Evolutionary conservation across 2,329 filamentous ascomycete genomes (phyloP).

Genomic region (Paradendryphiella salina): DNA sequence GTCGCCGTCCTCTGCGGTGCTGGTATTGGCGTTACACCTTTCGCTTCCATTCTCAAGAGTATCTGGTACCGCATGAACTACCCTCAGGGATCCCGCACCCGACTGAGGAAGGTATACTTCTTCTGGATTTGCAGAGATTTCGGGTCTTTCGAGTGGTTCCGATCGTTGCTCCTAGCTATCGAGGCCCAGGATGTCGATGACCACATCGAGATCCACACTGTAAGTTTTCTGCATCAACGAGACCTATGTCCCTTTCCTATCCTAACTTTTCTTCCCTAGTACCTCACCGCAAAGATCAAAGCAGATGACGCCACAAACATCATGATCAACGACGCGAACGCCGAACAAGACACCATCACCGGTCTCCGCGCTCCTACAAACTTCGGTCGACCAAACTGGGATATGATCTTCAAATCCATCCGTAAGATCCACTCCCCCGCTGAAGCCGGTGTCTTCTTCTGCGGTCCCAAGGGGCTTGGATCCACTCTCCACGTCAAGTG

Average conservation of each 20-base stretch:
- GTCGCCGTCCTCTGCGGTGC: slow-evolving; percentile 56
- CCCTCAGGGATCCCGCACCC: slow-evolving; percentile 71
- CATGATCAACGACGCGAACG: slow-evolving; percentile 88
- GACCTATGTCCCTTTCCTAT: background rate
- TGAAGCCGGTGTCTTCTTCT: slow-evolving; percentile 66
- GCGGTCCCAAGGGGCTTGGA: slow-evolving; percentile 77
- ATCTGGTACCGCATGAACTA: slow-evolving; percentile 96
- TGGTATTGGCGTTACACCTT: slow-evolving; percentile 58
- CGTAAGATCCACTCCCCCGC: slow-evolving; percentile 64
- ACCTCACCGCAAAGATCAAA: slow-evolving; percentile 85
- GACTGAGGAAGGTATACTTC: slow-evolving; percentile 85
- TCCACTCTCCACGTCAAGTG: slow-evolving; percentile 79
- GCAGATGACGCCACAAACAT: slow-evolving; percentile 85
- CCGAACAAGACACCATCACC: slow-evolving; percentile 82
- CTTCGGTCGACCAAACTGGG: slow-evolving; percentile 86
- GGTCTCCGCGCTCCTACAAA: slow-evolving; percentile 80
- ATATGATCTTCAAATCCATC: slow-evolving; percentile 84
- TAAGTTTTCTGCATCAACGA: slow-evolving; percentile 33
- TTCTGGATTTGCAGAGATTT: slow-evolving; percentile 92
- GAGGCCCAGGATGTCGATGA: slow-evolving; percentile 83
- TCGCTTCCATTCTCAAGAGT: slow-evolving; percentile 67
- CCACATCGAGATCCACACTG: slow-evolving; percentile 83
- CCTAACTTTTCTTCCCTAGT: slow-evolving; percentile 49
- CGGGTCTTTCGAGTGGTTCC: slow-evolving; percentile 87
- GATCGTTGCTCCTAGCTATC: slow-evolving; percentile 78